Evolutionary conservation across 345 rosid genomes (phyloP).

Genomic region (Iberis pinnata): DNA sequence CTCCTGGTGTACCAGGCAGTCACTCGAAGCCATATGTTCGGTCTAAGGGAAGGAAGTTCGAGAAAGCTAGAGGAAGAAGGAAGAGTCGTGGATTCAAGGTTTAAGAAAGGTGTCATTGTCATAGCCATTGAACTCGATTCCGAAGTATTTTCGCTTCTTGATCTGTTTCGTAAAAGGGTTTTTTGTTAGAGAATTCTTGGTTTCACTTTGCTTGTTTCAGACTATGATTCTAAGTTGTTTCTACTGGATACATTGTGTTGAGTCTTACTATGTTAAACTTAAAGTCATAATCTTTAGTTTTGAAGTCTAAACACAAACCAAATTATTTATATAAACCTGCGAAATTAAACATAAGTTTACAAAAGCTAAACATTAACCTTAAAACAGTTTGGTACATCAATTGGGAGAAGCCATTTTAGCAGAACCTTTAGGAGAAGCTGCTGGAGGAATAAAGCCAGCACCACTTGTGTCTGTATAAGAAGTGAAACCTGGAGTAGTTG

Average conservation of each 20-base stretch:
- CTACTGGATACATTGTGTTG: conserved; percentile 15
- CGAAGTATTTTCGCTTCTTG: conserved; percentile 20
- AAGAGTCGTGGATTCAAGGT: conserved; percentile 76
- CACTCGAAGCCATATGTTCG: conserved; percentile 84
- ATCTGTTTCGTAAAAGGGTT: conserved; percentile 24
- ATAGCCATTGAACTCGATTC: conserved; percentile 25
- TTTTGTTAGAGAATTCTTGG: conserved; percentile 28
- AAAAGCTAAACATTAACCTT: conserved; percentile 25
- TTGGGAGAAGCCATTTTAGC: conserved; percentile 5
- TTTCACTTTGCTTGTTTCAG: conserved; percentile 20
- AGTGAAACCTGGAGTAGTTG: conserved; percentile 13
- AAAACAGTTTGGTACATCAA: conserved; percentile 24
- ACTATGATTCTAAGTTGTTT: conserved; percentile 3
- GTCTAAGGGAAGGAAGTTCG: conserved; percentile 82
- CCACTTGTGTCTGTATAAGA: conserved; percentile 17
- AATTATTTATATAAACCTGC: neutral
- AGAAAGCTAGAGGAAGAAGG: conserved; percentile 83
- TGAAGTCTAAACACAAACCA: too few relatives aligned
- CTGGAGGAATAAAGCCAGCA: conserved; percentile 6
- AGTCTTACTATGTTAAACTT: neutral
- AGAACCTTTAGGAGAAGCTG: conserved; percentile 1
- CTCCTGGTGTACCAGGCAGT: conserved; percentile 98
- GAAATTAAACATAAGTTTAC: conserved; percentile 24
- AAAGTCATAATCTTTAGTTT: neutral
- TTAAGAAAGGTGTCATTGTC: conserved; percentile 28